Evolutionary conservation across 2,329 filamentous ascomycete genomes (phyloP).

Genomic region (Alternaria gansuensis): DNA sequence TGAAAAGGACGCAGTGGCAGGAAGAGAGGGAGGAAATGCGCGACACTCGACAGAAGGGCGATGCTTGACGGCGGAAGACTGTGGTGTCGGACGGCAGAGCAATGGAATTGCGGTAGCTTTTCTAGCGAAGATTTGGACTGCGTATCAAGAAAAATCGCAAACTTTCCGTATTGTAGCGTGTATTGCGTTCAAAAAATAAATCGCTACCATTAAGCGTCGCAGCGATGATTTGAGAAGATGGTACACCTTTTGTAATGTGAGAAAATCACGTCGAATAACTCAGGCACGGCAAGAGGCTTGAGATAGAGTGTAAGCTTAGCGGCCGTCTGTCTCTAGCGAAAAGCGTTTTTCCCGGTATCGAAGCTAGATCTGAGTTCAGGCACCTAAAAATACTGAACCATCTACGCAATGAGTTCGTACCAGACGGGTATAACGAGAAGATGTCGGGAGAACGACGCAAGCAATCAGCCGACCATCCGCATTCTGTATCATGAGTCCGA

Average conservation of each 20-base stretch:
- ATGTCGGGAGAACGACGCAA: neutral
- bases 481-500: neutral
- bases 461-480: neutral
- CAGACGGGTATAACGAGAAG: neutral
- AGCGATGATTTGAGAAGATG: neutral
- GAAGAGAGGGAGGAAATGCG: constrained; percentile 12
- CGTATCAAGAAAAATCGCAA: neutral
- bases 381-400: neutral
- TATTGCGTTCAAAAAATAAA: neutral
- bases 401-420: neutral
- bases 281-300: neutral
- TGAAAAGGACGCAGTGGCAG: constrained; percentile 15
- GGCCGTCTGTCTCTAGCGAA: neutral
- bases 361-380: neutral
- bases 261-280: neutral
- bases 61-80: neutral
- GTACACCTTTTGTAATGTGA: neutral
- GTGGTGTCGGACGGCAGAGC: neutral
- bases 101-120: neutral
- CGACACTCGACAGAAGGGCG: neutral
- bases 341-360: neutral
- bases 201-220: neutral
- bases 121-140: neutral
- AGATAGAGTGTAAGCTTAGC: neutral
- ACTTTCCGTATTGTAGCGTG: neutral